These are phyloP conservation scores for Pestalotiopsis sp. DNA, from an alignment of 2,329 filamentous ascomycete genomes.

Conservation along the genomic window DNA sequence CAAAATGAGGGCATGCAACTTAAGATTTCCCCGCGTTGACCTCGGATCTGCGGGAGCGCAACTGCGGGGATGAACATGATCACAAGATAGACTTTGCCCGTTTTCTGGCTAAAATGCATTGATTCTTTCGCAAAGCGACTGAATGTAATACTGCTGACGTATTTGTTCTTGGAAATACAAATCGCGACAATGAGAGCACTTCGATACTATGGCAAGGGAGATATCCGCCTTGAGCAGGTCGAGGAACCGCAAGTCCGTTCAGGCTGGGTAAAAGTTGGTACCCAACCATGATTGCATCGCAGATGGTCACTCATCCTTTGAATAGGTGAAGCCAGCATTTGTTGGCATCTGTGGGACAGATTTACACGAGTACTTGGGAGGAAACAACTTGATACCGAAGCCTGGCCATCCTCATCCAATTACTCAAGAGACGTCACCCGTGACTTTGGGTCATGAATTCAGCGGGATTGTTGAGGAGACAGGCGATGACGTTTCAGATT, in stretches of 20 bases:
- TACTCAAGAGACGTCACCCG: conserved; percentile 58
- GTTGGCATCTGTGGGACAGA: conserved; percentile 39
- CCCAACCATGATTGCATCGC: neutral
- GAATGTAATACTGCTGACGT: too few species aligned
- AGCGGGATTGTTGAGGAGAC: conserved; percentile 61
- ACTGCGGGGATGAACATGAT: neutral
- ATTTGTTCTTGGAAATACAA: neutral
- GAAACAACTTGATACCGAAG: conserved; percentile 30
- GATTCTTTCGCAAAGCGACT: too few species aligned
- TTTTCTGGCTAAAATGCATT: too few species aligned
- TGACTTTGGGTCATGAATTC: conserved; percentile 69
- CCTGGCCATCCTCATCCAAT: conserved; percentile 52
- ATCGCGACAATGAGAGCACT: neutral
- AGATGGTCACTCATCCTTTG: neutral
- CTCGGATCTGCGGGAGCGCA: neutral
- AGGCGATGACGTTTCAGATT: conserved; percentile 44
- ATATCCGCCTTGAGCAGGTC: conserved; percentile 7
- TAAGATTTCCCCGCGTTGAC: neutral
- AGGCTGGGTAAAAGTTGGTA: conserved; percentile 9
- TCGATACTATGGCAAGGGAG: conserved; percentile 2
- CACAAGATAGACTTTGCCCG: neutral
- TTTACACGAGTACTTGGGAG: conserved; percentile 32
- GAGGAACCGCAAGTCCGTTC: conserved; percentile 4
- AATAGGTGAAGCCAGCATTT: conserved; percentile 24
- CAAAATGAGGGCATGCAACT: neutral